Base-by-base conservation (phyloP, 495 filamentous ascomycete species). In the Tirmania nivea region DNA sequence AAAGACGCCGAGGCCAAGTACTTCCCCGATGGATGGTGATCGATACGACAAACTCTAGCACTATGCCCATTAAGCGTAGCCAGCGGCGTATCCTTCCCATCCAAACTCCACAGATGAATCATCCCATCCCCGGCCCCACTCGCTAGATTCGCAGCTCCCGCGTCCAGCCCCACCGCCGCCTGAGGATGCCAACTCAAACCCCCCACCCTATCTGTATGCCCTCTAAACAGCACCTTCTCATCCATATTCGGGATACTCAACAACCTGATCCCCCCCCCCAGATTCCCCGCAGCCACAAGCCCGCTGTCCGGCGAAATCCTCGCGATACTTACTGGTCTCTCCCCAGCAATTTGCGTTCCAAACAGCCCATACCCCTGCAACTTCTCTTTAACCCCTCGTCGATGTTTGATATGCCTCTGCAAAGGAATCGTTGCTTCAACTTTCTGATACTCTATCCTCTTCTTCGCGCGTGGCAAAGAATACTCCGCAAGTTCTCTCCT, bases 1-100 rank as follows among this genome's bases (percentile, higher is more conserved):
- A 85, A 89, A 1, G 86, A 94, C 1, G 90, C 90, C 0, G 87
- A 94, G 1, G 90, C 90, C 20, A 95, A 75, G 61, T 89, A 95
- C 53, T 75, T 73, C 16, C 90, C 89, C 3, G 84, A 92, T 0
- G 90, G 90, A 58, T 99, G 92, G 63, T 96, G 92, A 57, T 94
- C 92, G 42, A 92, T 79, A 53, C 92, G 76, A 56, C 84, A 88
- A 34, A 96, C 89, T 51, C 90, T 80, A 12, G 79, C 84, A 10
- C 76, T 80, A 63, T 96, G 90, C 0, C 90, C 90, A 0, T 79
- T 75, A 2, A 99, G 73, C 0, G 86, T 95, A 2, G 82, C 73
- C 16, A 96, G 62, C 0, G 90, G 90, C 8, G 83, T 83, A 48
- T 92, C 82, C 63, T 84, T 75, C 14, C 39, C 39, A 12, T 76